Base-by-base conservation (phyloP, 192 early-diverging fungal species). In the Anaeromyces robustus region DNA sequence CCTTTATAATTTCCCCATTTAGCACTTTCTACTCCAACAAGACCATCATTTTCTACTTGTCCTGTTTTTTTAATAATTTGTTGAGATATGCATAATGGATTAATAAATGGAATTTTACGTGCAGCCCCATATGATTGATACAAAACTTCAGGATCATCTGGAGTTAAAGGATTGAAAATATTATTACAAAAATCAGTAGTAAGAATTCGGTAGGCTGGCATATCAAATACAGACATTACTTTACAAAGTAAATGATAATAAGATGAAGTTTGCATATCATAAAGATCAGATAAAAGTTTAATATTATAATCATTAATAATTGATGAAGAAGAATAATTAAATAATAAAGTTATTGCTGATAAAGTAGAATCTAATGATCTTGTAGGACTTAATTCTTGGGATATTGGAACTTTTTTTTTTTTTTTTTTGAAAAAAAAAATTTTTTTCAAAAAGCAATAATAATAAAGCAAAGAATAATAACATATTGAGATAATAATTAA, bases 21-120 rank as follows among this genome's bases (percentile, higher is more conserved):
- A 7, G 97, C 96, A 82, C 92, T 93, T 17, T 89, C 83, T 5
- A 95, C 81, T 34, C 91, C 92, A 19, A 98, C 97, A 80, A 98
- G 86, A 13, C 97, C 97, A 85, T 98, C 97, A 84, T 98, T 98
- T 0, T 90, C 89, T 4, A 96, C 97, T 82, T 97, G 52, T 11
- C 52, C 97, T 17, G 89, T 88, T 22, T 86, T 85, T 37, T 88
- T 85, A 77, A 98, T 92, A 37, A 97, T 89, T 77, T 93, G 89
- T 83, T 94, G 91, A 12, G 96, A 92, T 30, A 95, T 90, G 28
- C 89, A 89, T 7, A 97, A 87, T 22, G 93, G 94, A 22, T 93
- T 91, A 80, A 92, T 88, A 32, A 89, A 86, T 12, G 89, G 89
- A 52, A 94, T 86, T 22, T 90, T 89, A n/a, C 89, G 89, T 13